Base-by-base conservation (phyloP, 768 basidiomycete species). In the Roridomyces roridus region DNA sequence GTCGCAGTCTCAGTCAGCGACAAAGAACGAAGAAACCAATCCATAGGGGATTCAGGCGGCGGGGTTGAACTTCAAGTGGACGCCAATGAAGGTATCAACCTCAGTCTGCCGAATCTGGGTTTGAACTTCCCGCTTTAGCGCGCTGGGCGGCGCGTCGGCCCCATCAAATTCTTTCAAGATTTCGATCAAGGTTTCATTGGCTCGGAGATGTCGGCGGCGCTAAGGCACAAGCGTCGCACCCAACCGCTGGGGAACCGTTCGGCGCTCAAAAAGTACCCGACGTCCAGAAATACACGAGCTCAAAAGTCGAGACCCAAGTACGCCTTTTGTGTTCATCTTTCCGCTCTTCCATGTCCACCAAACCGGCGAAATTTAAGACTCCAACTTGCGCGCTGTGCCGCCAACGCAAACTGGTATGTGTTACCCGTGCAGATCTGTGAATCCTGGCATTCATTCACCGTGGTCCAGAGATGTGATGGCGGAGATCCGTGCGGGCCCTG, bases 301-400 rank as follows among this genome's bases (percentile, higher is more conserved):
- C 37, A 23, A 17, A n/a, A 5, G 28, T 21, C 45, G 15, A 10
- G 31, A 34, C 7, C 4, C 39, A 40, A 18, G 17, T 46, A 23
- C 26, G n/a, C n/a, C n/a, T n/a, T n/a, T n/a, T n/a, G n/a, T n/a
- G n/a, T n/a, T n/a, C 4, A 25, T 14, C 43, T 34, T 25, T 24
- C 42, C 31, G 21, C 44, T 7, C 43, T 45, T 42, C 26, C 43
- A 36, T 26, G 34, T 39, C 18, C 43, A 45, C 44, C 37, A 62
- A 62, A 43, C 55, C 51, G 18, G 51, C 55, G 11, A 62, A 62
- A 43, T 62, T 58, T 49, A 62, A 62, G 26, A 62, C 61, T 24
- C 52, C 61, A 7, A 62, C 61, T 24, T 62, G 61, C 44, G 47
- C 35, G 7, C 25, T 62, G n/a, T 62, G 61, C 39, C 51, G 61